Percentiles rank a stretch among this genome's conserved stretches.
These are phyloP conservation scores for Naganishia friedmannii DNA, from an alignment of 768 basidiomycete species.

Conservation along the genomic window DNA sequence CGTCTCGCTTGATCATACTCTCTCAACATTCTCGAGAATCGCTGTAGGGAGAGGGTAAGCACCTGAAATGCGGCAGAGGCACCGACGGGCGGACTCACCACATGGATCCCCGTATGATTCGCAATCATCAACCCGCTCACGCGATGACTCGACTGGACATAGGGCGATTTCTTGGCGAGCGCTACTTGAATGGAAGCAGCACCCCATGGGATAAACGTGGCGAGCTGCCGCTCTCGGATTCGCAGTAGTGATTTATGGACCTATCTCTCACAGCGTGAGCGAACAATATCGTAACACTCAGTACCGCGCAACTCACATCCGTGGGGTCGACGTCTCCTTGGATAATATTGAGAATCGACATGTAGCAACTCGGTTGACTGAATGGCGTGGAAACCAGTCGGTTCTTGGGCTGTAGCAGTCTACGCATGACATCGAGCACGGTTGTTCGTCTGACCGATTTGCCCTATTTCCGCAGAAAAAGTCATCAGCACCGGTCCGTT, in stretches of 20 bases:
- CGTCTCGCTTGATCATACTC: conserved; percentile 85
- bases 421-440: conserved; percentile 96
- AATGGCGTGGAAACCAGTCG: conserved; percentile 83
- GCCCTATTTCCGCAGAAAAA: conserved; percentile 59
- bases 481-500: neutral
- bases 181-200: conserved; percentile 98
- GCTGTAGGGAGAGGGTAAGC: conserved; percentile 54
- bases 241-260: conserved; percentile 95
- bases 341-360: conserved; percentile 96
- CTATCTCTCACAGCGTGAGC: conserved; percentile 53
- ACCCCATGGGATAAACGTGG: conserved; percentile 99
- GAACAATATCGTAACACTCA: no score
- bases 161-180: conserved; percentile 83
- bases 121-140: conserved; percentile 98
- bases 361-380: conserved; percentile 66
- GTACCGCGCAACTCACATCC: conserved; percentile 61
- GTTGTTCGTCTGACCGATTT: conserved; percentile 95
- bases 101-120: conserved; percentile 97
- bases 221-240: conserved; percentile 91
- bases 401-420: conserved; percentile 95
- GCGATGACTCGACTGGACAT: conserved; percentile 80
- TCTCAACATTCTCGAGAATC: conserved; percentile 93
- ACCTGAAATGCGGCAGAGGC: neutral
- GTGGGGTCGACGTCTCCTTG: conserved; percentile 98
- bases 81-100: conserved; percentile 58